These are phyloP conservation scores for Theobroma cacao DNA, from an alignment of 345 rosid species.

Conservation along the genomic window DNA sequence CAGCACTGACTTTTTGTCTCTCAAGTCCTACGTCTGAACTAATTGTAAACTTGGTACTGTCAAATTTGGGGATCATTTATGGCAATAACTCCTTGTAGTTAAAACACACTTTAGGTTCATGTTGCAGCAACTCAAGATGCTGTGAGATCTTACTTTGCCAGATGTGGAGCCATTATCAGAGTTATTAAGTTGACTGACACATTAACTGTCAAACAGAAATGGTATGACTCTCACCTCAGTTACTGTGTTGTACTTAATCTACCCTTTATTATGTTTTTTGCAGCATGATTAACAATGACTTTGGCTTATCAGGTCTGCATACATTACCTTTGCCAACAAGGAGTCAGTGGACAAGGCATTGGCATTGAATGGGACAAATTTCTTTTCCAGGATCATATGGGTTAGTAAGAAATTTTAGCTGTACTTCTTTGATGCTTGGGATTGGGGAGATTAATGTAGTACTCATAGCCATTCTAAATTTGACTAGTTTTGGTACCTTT, in stretches of 20 bases:
- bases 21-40: background rate
- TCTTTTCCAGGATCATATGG: constrained; percentile 11
- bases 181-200: background rate
- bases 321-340: constrained; percentile 2
- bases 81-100: background rate
- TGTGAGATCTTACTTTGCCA: constrained; percentile 1
- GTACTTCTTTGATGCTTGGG: background rate
- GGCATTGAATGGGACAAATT: constrained; percentile 4
- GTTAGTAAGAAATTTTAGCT: background rate
- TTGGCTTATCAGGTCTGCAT: constrained; percentile 9
- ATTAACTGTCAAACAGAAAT: background rate
- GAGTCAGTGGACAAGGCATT: constrained; percentile 13
- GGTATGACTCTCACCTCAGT: background rate
- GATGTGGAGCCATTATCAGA: background rate
- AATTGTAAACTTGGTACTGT: background rate
- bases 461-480: background rate
- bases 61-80: background rate
- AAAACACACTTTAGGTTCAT: background rate
- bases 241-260: background rate
- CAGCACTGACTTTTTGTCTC: background rate
- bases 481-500: background rate
- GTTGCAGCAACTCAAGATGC: background rate
- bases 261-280: background rate
- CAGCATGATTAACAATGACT: background rate
- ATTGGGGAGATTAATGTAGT: background rate